A percentile compares a stretch with the other conserved stretches of the same genome.
These are phyloP conservation scores for Parascedosporium putredinis DNA, from an alignment of 2,329 filamentous ascomycete species.

Conservation along the genomic window DNA sequence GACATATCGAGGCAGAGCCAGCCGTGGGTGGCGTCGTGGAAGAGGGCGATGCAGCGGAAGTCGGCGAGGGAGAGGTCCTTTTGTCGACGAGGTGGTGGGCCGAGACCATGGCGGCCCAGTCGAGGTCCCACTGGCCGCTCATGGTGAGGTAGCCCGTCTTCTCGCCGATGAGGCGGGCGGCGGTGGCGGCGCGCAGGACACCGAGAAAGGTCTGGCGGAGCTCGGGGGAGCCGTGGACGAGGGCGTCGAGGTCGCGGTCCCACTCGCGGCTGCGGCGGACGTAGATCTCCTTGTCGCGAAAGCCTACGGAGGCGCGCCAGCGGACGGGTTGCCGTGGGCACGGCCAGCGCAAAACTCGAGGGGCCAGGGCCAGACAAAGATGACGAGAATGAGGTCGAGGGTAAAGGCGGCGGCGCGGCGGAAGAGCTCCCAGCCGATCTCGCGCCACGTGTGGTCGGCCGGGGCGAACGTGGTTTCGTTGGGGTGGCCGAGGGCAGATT, in stretches of 20 bases:
- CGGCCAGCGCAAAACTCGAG: constrained; percentile 57
- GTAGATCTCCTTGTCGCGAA: constrained; percentile 69
- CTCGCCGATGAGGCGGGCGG: constrained; percentile 52
- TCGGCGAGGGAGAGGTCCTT: constrained; percentile 51
- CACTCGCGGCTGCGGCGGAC: constrained; percentile 68
- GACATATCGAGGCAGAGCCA: constrained; percentile 56
- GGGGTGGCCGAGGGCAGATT: constrained; percentile 52
- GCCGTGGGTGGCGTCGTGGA: constrained; percentile 53
- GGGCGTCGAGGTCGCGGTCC: constrained; percentile 19
- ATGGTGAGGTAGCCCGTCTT: constrained; percentile 87
- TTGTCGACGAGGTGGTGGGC: constrained; percentile 61
- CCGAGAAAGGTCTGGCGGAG: constrained; percentile 47
- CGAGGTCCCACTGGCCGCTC: constrained; percentile 76
- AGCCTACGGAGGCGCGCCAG: constrained; percentile 70
- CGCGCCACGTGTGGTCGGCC: constrained; percentile 41
- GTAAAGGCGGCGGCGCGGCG: constrained; percentile 56
- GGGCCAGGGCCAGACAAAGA: constrained; percentile 65
- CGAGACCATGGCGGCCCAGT: constrained; percentile 70
- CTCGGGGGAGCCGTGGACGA: constrained; percentile 1
- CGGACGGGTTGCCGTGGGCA: constrained; percentile 44
- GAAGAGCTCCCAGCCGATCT: constrained; percentile 45
- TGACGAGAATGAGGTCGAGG: constrained; percentile 60
- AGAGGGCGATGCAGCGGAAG: constrained; percentile 60
- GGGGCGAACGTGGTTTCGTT: constrained; percentile 59
- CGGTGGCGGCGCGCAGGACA: constrained; percentile 58